A percentile compares a stretch with the other conserved stretches of the same genome.
phyloP scores from a whole-genome alignment of 73 alveolate species.

The Tetrahymena elliotti region DNA sequence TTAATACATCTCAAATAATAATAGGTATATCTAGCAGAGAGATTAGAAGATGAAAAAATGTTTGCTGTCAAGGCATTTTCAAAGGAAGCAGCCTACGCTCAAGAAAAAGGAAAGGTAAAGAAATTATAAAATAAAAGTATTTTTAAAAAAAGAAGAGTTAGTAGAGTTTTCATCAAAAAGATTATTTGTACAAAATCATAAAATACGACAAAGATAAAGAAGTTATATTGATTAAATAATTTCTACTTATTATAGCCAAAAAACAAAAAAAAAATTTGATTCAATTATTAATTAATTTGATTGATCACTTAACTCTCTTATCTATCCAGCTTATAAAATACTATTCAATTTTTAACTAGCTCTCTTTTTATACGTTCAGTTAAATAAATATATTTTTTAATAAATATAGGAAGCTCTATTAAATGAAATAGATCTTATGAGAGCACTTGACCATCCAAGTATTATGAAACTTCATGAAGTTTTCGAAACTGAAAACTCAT shows the following conservation, averaged over 20 bases:
- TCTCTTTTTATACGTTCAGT: neutral
- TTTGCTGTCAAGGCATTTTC: constrained; percentile 40
- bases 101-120: constrained; percentile 37
- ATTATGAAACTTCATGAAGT: constrained; percentile 68
- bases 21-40: constrained; percentile 33
- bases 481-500: constrained; percentile 62
- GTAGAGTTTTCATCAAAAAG: too few species aligned
- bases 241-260: neutral
- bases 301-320: neutral
- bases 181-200: too few species aligned
- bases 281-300: too few species aligned
- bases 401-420: constrained; percentile 47
- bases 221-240: too few species aligned
- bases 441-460: constrained; percentile 77
- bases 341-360: neutral
- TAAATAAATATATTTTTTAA: neutral
- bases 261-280: too few species aligned
- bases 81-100: constrained; percentile 28
- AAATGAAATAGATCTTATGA: constrained; percentile 80
- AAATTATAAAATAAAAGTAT: neutral
- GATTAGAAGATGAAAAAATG: constrained; percentile 34
- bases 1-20: neutral
- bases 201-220: too few species aligned
- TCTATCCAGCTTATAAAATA: neutral
- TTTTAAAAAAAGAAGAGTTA: neutral